Evolutionary conservation across 495 filamentous ascomycete genomes (phyloP).

Genomic region (Daldinia caldariorum): DNA sequence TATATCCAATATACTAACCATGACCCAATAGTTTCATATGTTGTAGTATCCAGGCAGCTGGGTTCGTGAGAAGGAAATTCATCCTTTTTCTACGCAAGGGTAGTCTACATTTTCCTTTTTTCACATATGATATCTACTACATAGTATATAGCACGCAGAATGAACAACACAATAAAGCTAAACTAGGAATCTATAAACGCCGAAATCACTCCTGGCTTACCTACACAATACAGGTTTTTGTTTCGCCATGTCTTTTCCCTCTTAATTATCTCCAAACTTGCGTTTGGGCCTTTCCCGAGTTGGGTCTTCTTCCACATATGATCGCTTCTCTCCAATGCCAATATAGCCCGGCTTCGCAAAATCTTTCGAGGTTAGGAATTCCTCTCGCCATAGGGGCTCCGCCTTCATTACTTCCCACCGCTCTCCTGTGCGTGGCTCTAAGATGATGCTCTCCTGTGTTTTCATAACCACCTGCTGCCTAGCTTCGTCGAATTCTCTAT

Average conservation of each 20-base stretch:
- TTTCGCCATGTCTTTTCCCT: neutral
- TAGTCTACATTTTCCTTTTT: conserved; percentile 1
- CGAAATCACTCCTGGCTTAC: neutral
- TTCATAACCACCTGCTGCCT: too few species aligned
- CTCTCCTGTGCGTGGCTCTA: conserved; percentile 38
- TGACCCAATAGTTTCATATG: conserved; percentile 5
- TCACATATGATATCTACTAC: neutral
- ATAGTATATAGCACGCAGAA: neutral
- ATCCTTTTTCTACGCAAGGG: conserved; percentile 22
- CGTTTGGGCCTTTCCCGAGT: neutral
- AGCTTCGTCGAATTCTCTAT: neutral
- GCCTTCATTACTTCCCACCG: neutral
- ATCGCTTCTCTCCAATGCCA: neutral
- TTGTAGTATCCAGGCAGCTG: conserved; percentile 2
- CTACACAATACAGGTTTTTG: neutral
- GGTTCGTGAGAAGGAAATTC: neutral
- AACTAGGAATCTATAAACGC: neutral
- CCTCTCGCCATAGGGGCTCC: conserved; percentile 12
- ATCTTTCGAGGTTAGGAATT: conserved; percentile 2
- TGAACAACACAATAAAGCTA: conserved; percentile 2
- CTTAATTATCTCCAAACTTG: neutral
- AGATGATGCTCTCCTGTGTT: neutral
- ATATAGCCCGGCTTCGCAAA: neutral
- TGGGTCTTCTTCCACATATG: neutral
- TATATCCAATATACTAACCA: neutral